Evolutionary conservation across 371 early-diverging fungal genomes (phyloP), one percentile per base, ranked within the genome.

Genomic region (Catenaria anguillulae): DNA sequence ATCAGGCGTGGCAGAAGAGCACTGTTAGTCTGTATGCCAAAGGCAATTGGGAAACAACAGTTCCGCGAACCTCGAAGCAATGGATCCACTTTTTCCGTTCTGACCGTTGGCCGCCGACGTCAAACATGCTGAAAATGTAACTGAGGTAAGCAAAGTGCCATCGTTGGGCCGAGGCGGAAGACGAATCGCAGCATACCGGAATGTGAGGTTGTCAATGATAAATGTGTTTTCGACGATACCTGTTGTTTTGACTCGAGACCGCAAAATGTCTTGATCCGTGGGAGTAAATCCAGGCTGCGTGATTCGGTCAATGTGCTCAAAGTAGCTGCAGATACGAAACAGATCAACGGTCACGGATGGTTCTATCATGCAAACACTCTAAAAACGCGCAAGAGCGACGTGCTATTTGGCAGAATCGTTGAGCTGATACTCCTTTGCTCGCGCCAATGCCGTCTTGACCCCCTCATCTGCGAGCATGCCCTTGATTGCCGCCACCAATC

Each of bases 41-140:
- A n/a, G n/a, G n/a, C n/a, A n/a, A n/a, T n/a, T n/a, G n/a, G n/a
- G n/a, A n/a, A n/a, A n/a, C n/a, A n/a, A n/a, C n/a, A n/a, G n/a
- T n/a, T n/a, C n/a, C n/a, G n/a, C n/a, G n/a, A n/a, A n/a, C n/a
- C n/a, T 90, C 84, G 75, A 92, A 87, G 66, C 91, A 93, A 64
- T 92, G 93, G 61, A 89, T 87, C 96, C 96, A 93, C 72, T 92
- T 92, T 69, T 89, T 92, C 56, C 96, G 79, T 70, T 90, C 89
- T 23, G 87, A 86, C 50, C 89, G 77, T 70, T 94, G 94, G 23
- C 94, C 94, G 60, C 94, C 92, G 31, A 94, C 95, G 73, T 94
- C 95, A 72, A 91, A 85, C 89, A 94, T 90, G 59, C 87, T 61
- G 31, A 2, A 50, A 2, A 40, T 10, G 60, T 64, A 68, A 19